phyloP scores from a whole-genome alignment of 257 asterid species.

The Solanum rostratum region DNA sequence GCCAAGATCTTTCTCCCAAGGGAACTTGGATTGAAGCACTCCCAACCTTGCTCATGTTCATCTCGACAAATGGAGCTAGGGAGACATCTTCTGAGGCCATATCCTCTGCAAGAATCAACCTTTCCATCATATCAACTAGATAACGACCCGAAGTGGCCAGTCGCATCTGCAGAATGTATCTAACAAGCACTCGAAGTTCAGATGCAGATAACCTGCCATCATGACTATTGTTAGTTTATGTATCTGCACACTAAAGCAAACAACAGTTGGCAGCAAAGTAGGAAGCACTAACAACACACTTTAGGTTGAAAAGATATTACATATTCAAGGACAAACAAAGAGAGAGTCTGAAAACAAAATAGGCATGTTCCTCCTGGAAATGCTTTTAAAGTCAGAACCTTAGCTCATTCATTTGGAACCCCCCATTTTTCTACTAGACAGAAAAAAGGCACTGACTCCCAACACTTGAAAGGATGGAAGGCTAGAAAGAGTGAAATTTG shows the following conservation, averaged over 20 bases:
- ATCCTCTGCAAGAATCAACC: slow-evolving; percentile 59
- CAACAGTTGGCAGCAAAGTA: background rate
- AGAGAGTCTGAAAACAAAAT: background rate
- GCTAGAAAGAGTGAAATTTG: background rate
- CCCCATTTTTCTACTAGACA: background rate
- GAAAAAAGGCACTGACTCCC: background rate
- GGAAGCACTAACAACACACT: background rate
- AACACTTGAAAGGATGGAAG: background rate
- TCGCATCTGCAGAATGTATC: slow-evolving; percentile 80
- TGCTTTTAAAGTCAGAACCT: background rate
- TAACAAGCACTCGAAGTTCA: slow-evolving; percentile 78
- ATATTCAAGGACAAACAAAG: background rate
- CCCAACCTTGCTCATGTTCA: slow-evolving; percentile 90
- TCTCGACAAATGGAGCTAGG: slow-evolving; percentile 93
- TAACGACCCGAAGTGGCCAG: slow-evolving; percentile 53
- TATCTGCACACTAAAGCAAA: background rate
- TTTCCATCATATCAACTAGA: slow-evolving; percentile 91
- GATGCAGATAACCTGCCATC: slow-evolving; percentile 68
- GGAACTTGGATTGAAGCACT: slow-evolving; percentile 98
- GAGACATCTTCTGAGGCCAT: slow-evolving; percentile 78
- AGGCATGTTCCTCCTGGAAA: background rate
- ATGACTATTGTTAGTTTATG: slow-evolving; percentile 3
- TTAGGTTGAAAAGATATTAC: background rate
- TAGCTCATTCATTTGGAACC: background rate
- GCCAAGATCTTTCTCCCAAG: slow-evolving; percentile 99